Conservation (phyloP, 495 filamentous ascomycete species). For the Xylaria intraflava region DNA sequence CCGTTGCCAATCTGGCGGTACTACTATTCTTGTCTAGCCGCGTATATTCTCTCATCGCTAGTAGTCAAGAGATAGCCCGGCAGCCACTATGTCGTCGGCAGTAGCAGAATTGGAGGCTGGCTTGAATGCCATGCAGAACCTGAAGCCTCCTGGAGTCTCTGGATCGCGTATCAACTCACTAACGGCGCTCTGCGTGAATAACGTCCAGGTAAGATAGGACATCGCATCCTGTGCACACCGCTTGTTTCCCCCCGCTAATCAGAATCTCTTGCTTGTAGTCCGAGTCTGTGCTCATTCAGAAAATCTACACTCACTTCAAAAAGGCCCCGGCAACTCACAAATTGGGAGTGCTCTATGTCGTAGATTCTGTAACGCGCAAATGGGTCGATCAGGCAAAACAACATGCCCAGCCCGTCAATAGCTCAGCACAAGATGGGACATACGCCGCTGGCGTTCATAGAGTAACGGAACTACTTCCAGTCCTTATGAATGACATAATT, state of each 20-base stretch:
- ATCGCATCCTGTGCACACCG: slow-evolving; percentile 8
- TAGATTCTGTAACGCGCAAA: slow-evolving; percentile 98
- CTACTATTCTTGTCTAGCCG: slow-evolving; percentile 12
- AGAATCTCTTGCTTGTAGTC: slow-evolving; percentile 52
- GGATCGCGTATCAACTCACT: slow-evolving; percentile 82
- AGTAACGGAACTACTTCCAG: slow-evolving; percentile 89
- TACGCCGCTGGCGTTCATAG: slow-evolving; percentile 92
- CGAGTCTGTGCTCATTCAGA: slow-evolving; percentile 91
- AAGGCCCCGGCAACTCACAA: slow-evolving; percentile 93
- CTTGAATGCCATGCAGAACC: slow-evolving; percentile 81
- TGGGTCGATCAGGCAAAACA: slow-evolving; percentile 94
- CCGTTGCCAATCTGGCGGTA: slow-evolving; percentile 6
- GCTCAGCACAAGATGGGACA: slow-evolving; percentile 75
- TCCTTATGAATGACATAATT: slow-evolving; percentile 93
- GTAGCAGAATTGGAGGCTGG: slow-evolving; percentile 86
- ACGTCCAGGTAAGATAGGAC: slow-evolving; percentile 76
- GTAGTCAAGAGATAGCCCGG: slow-evolving; percentile 19
- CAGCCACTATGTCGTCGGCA: slow-evolving; percentile 61
- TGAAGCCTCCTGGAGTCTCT: slow-evolving; percentile 91
- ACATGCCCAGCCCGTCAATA: slow-evolving; percentile 71
- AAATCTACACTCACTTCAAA: slow-evolving; percentile 95
- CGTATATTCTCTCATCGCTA: slow-evolving; percentile 12
- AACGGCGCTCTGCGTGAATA: slow-evolving; percentile 76
- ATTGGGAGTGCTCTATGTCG: slow-evolving; percentile 97
- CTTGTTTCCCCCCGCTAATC: slow-evolving; percentile 28